Conservation (phyloP, 2,329 filamentous ascomycete species). For the Colletotrichum neosansevieriae region DNA sequence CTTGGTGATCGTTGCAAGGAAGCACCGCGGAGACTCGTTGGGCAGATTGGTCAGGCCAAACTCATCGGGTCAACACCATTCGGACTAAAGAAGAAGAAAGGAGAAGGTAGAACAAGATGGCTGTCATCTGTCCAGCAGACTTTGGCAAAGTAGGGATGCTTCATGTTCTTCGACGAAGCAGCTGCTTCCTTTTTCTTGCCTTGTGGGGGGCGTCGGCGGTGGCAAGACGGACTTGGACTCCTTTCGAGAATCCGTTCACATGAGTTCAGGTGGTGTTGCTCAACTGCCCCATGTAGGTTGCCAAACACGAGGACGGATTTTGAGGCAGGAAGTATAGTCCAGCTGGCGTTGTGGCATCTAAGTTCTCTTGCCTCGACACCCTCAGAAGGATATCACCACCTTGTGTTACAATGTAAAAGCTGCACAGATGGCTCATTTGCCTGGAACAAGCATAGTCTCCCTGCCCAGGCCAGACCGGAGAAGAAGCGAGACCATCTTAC, state of each 20-base stretch:
- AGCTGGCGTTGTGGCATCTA: not conserved
- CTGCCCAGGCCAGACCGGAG: not conserved
- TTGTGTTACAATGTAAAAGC: not conserved
- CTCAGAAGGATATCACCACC: not conserved
- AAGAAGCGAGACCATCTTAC: not conserved
- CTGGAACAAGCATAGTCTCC: not conserved
- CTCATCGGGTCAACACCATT: constrained; percentile 8
- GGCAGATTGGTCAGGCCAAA: not conserved
- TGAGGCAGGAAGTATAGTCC: not conserved
- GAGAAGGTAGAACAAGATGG: not conserved
- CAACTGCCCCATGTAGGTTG: not conserved
- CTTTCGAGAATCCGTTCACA: not conserved
- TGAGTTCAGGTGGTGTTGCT: not conserved
- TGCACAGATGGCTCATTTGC: not conserved
- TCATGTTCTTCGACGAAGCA: constrained; percentile 15
- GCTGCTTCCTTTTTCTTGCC: constrained; percentile 7
- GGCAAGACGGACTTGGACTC: constrained; percentile 7
- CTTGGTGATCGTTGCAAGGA: not conserved
- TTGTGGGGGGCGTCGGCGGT: not conserved
- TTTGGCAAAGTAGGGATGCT: constrained; percentile 20
- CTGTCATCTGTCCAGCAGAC: constrained; percentile 29
- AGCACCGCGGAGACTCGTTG: not conserved
- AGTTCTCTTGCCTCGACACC: not conserved
- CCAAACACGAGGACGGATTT: not conserved
- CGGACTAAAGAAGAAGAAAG: not conserved